Percentiles rank a stretch among this genome's conserved stretches.
Evolutionary conservation across 768 basidiomycete genomes (phyloP).

Genomic region (Boletus rubescentipes): DNA sequence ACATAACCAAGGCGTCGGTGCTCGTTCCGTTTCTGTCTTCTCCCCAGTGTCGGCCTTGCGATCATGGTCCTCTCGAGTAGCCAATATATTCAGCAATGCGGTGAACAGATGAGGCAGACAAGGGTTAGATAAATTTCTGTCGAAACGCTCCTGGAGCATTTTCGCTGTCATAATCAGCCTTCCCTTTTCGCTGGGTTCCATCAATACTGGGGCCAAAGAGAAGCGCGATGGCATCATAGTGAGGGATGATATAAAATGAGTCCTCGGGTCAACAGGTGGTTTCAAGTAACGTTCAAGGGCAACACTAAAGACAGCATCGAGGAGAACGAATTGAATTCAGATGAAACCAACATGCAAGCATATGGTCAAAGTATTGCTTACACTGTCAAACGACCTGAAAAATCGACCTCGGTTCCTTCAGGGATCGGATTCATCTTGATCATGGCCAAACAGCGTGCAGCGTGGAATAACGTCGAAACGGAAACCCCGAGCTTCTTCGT

Average conservation of each 20-base stretch:
- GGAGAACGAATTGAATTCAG: background rate
- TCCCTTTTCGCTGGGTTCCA: slow-evolving; percentile 6
- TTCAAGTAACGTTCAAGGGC: slow-evolving; percentile 21
- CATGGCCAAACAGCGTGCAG: slow-evolving; percentile 23
- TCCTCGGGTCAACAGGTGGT: slow-evolving; percentile 17
- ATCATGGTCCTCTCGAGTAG: background rate
- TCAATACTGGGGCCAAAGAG: slow-evolving; percentile 14
- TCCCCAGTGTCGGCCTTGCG: background rate
- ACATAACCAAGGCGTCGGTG: background rate
- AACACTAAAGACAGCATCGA: slow-evolving; percentile 7
- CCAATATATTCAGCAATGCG: background rate
- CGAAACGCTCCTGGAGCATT: slow-evolving; percentile 10
- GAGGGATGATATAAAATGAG: slow-evolving; percentile 18
- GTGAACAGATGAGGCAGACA: slow-evolving; percentile 13
- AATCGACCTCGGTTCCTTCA: slow-evolving; percentile 15
- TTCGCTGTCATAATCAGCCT: slow-evolving; percentile 14
- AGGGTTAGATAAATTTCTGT: slow-evolving; percentile 13
- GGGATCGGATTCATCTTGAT: slow-evolving; percentile 22
- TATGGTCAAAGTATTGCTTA: background rate
- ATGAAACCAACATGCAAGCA: too few relatives aligned
- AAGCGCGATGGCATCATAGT: slow-evolving; percentile 14
- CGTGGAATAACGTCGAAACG: slow-evolving; percentile 19
- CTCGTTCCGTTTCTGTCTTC: too few relatives aligned
- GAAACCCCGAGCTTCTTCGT: slow-evolving; percentile 13
- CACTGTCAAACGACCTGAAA: slow-evolving; percentile 11